phyloP scores from a whole-genome alignment of 345 rosid species.

The Salix udensis region DNA sequence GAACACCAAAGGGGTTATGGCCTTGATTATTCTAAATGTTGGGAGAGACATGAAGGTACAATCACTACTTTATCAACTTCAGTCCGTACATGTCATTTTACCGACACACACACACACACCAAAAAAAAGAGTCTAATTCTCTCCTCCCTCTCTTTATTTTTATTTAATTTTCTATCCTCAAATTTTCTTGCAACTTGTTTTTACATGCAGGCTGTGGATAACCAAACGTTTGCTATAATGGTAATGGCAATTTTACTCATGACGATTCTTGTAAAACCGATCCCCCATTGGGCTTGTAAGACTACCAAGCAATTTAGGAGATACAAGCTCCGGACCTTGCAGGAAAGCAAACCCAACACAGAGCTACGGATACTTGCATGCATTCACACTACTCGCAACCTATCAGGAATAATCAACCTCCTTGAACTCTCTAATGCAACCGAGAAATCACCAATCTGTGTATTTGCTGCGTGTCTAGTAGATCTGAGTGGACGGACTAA shows the following conservation, averaged over 20 bases:
- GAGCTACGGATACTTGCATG: slow-evolving; percentile 26
- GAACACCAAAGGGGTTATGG: slow-evolving; percentile 52
- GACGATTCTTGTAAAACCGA: slow-evolving; percentile 29
- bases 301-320: slow-evolving; percentile 18
- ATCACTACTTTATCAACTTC: neutral
- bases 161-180: neutral
- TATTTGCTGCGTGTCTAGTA: slow-evolving; percentile 50
- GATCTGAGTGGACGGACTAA: slow-evolving; percentile 49
- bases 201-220: slow-evolving; percentile 7
- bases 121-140: neutral
- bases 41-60: slow-evolving; percentile 11
- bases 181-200: too few relatives aligned
- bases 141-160: too few relatives aligned
- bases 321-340: slow-evolving; percentile 40
- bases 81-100: neutral
- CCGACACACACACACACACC: neutral
- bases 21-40: slow-evolving; percentile 17
- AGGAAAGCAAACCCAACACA: slow-evolving; percentile 26
- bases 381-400: slow-evolving; percentile 1
- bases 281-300: slow-evolving; percentile 23
- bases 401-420: slow-evolving; percentile 10
- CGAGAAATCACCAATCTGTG: slow-evolving; percentile 7
- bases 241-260: slow-evolving; percentile 2
- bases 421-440: slow-evolving; percentile 7
- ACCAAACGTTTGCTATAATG: slow-evolving; percentile 4